Evolutionary conservation across 495 filamentous ascomycete species (phyloP), one percentile per base, ranked within the genome.

Genomic region (Astrothelium macrocarpum): DNA sequence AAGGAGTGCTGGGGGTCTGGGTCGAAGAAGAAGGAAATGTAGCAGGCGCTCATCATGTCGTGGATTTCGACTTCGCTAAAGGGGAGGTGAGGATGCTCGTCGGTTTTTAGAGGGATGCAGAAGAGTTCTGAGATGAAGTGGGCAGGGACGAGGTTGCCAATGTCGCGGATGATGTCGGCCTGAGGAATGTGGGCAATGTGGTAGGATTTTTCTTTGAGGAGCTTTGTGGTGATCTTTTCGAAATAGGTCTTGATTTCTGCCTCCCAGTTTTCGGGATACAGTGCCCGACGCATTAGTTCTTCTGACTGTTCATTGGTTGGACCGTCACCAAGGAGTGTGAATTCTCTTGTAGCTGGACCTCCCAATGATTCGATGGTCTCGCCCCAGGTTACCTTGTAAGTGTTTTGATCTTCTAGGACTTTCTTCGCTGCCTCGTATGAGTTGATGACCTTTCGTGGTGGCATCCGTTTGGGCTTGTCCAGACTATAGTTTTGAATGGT

Each of bases 21-120:
- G 67, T 89, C 85, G 53, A 85, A 85, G 68, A 88, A 86, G 58
- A 87, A 81, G 66, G 79, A 84, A 25, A 78, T 79, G 68, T 84
- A 86, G 42, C 89, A 78, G 45, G 83, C 74, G 4, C 81, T 75
- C 70, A 87, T 73, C 58, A 84, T 73, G 32, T 78, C 68, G 70
- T 88, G 88, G 14, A 90, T 70, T 61, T 89, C 81, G 9, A 73
- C 66, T 64, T 83, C 81, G 7, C 78, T 79, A 65, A 87, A 84
- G 9, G 82, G 68, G 28, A 83, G 85, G 59, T 70, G 68, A 0
- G 82, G 83, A 58, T 84, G 83, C n/a, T 80, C 77, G 9, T 84
- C 79, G 3, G 81, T 84, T 64, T 84, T 85, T 36, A 89, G 64
- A 1, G 87, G 84, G 9, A 90, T 73, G 53, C 80, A 83, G 72